Percentiles rank a stretch among this genome's conserved stretches.
These are phyloP conservation scores for Psilocybe cubensis DNA, from an alignment of 768 basidiomycete species.

Conservation along the genomic window DNA sequence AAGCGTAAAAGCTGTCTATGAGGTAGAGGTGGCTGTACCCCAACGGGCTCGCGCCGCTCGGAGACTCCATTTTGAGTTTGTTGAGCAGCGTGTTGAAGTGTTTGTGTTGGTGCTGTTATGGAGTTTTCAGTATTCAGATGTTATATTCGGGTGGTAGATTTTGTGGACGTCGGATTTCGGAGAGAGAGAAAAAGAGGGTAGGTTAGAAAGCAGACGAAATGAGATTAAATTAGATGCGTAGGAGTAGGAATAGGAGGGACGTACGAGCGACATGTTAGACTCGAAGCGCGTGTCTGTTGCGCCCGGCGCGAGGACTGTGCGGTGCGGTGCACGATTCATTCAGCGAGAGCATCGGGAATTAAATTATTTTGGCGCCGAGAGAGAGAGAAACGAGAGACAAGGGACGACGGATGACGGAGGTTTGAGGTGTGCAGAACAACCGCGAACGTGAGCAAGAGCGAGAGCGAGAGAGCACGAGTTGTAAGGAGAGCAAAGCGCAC, in stretches of 20 bases:
- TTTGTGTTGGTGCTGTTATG: slow-evolving; percentile 83
- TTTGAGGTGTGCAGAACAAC: no score
- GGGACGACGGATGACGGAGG: background rate
- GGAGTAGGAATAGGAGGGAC: slow-evolving; percentile 27
- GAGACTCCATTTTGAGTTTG: slow-evolving; percentile 63
- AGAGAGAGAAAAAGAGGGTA: no score
- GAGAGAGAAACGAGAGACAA: background rate
- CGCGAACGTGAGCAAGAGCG: no score
- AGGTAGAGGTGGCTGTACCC: slow-evolving; percentile 78
- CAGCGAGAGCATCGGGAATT: background rate
- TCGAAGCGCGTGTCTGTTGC: slow-evolving; percentile 75
- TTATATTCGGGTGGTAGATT: slow-evolving; percentile 1
- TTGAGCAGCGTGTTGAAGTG: slow-evolving; percentile 91
- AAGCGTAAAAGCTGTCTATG: slow-evolving; percentile 81
- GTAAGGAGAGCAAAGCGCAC: background rate
- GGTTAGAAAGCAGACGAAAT: no score
- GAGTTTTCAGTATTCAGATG: no score
- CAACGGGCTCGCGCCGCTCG: slow-evolving; percentile 59
- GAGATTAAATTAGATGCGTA: background rate
- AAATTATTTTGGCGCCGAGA: no score
- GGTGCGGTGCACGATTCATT: background rate
- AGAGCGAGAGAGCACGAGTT: no score
- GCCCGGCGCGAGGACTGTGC: slow-evolving; percentile 69
- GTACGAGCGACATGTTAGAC: slow-evolving; percentile 89
- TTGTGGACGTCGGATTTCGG: no score